These are phyloP conservation scores for Oryza officinalis DNA, from an alignment of 176 grass and related monocot species.

Conservation along the genomic window DNA sequence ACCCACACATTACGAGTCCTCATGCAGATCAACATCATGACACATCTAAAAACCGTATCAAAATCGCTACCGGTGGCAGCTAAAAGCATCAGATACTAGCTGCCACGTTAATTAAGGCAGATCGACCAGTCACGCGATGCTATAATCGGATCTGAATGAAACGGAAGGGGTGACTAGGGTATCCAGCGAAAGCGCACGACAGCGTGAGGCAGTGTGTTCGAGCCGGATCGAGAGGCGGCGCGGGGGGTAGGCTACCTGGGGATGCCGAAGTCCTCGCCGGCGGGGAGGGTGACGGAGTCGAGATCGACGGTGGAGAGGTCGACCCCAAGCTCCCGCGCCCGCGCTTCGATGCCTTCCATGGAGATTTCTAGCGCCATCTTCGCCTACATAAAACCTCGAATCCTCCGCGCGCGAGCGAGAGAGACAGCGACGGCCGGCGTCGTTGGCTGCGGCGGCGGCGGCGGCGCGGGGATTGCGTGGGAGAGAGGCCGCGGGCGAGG, in stretches of 20 bases:
- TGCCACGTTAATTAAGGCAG: neutral
- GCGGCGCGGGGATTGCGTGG: neutral
- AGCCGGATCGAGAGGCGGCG: neutral
- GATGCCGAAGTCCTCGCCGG: constrained; percentile 74
- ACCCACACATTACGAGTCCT: neutral
- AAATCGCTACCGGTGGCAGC: neutral
- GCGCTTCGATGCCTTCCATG: constrained; percentile 63
- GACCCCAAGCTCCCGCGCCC: constrained; percentile 47
- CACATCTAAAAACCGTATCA: neutral
- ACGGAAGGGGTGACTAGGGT: neutral
- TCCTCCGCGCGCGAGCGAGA: neutral
- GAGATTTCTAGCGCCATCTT: constrained; percentile 60
- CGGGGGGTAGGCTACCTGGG: constrained; percentile 44
- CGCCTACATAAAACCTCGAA: constrained; percentile 28
- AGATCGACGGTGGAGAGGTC: constrained; percentile 66
- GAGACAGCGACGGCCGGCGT: neutral
- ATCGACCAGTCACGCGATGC: neutral
- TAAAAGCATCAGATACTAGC: neutral
- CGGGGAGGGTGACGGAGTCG: constrained; percentile 65
- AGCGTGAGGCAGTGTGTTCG: neutral
- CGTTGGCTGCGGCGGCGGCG: neutral
- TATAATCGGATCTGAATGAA: neutral
- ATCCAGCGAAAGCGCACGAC: neutral
- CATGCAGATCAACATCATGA: neutral
- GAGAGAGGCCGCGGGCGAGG: neutral